Evolutionary conservation across 2,329 filamentous ascomycete species (phyloP).

Genomic region (Aureobasidium namibiae): DNA sequence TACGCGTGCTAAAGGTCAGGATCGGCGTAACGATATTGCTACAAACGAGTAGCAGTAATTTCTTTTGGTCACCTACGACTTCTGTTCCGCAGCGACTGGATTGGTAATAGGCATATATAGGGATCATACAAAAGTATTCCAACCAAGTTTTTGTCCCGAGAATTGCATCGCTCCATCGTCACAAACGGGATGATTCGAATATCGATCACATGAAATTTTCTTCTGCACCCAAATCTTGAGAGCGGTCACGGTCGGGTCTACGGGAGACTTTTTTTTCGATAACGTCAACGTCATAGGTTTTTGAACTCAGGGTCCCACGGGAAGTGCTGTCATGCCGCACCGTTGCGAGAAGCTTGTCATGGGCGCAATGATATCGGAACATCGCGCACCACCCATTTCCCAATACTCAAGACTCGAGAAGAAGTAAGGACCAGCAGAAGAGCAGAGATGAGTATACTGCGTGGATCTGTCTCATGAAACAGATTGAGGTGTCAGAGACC

Average conservation of each 20-base stretch:
- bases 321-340: background rate
- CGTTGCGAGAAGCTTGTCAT: slow-evolving; percentile 4
- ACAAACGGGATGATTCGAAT: background rate
- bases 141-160: background rate
- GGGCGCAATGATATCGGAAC: background rate
- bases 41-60: background rate
- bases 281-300: slow-evolving; percentile 1
- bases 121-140: slow-evolving; percentile 1
- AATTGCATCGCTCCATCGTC: background rate
- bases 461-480: background rate
- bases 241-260: background rate
- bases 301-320: background rate
- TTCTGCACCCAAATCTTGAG: background rate
- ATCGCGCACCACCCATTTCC: background rate
- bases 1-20: background rate
- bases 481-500: background rate
- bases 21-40: background rate
- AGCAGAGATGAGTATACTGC: no score
- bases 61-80: background rate
- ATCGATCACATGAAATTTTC: slow-evolving; percentile 6
- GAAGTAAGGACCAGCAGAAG: background rate
- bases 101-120: slow-evolving; percentile 3
- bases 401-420: background rate
- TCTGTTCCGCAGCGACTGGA: background rate
- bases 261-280: background rate